Conservation (phyloP, 805 yeast species). For the Yarrowia keelungensis region DNA sequence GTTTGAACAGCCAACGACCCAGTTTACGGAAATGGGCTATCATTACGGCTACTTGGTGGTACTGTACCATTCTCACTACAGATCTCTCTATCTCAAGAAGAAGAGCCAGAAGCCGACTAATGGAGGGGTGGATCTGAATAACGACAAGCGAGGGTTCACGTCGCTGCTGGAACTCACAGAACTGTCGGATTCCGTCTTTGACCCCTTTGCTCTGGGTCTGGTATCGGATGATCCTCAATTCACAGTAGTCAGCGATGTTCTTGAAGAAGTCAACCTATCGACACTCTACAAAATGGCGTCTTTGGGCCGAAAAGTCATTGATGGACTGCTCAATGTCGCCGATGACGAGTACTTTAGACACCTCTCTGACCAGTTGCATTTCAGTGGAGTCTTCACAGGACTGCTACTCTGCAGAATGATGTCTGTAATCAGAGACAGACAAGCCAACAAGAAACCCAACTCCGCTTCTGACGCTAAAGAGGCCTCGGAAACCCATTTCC, state of each 20-base stretch:
- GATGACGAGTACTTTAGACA: constrained; percentile 68
- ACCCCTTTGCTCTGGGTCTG: constrained; percentile 29
- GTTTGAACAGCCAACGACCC: constrained; percentile 72
- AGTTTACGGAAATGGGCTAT: constrained; percentile 75
- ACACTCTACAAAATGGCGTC: constrained; percentile 44
- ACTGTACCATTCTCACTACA: constrained; percentile 52
- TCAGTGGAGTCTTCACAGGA: constrained; percentile 48
- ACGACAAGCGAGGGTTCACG: constrained; percentile 38
- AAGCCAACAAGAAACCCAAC: constrained; percentile 13
- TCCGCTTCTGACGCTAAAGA: constrained; percentile 18
- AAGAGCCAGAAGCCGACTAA: constrained; percentile 13
- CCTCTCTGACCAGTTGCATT: constrained; percentile 73
- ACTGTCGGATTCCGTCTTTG: constrained; percentile 17
- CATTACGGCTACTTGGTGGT: constrained; percentile 66
- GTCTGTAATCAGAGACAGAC: constrained; percentile 28
- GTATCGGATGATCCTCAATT: constrained; percentile 25
- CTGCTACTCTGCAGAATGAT: constrained; percentile 42
- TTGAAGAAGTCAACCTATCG: constrained; percentile 49
- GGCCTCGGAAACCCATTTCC: constrained; percentile 34
- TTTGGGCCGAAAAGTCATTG: constrained; percentile 50
- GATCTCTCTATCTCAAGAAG: constrained; percentile 33
- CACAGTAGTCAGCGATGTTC: constrained; percentile 19
- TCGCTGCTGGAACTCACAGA: constrained; percentile 26
- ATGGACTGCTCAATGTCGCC: constrained; percentile 53
- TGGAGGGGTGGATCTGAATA: constrained; percentile 38